Conservation (phyloP, 805 yeast genomes). For the Wickerhamiella shivajii region DNA sequence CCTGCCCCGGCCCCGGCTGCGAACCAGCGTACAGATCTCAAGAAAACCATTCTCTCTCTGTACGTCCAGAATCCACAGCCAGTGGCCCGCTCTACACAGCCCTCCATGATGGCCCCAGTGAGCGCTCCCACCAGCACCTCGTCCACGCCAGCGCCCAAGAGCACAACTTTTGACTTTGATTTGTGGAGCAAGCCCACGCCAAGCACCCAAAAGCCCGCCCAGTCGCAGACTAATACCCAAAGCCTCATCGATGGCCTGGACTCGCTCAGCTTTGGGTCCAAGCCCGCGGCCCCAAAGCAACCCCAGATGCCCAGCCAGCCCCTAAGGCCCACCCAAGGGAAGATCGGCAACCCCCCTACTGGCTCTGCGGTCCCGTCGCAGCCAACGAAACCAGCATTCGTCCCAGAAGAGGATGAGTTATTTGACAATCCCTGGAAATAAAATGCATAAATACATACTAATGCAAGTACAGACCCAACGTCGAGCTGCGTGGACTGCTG, state of each 20-base stretch:
- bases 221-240: neutral
- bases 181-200: constrained; percentile 1
- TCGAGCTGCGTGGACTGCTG: too few species aligned
- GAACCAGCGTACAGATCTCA: constrained; percentile 60
- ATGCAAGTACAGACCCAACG: too few species aligned
- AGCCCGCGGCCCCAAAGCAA: neutral
- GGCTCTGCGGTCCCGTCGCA: constrained; percentile 7
- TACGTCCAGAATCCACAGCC: constrained; percentile 49
- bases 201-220: neutral
- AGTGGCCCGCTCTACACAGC: constrained; percentile 12
- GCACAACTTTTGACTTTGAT: constrained; percentile 9
- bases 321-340: neutral
- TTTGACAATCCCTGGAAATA: constrained; percentile 28
- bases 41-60: constrained; percentile 78
- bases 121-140: neutral
- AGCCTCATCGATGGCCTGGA: neutral
- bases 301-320: neutral
- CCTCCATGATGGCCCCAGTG: constrained; percentile 5
- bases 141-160: constrained; percentile 1
- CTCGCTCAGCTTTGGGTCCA: neutral
- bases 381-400: neutral
- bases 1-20: constrained; percentile 16
- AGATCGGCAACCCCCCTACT: constrained; percentile 12
- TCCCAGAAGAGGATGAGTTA: constrained; percentile 22
- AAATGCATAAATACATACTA: neutral